Conservation (phyloP, 2,329 filamentous ascomycete species). For the Trichophyton schoenleinii region DNA sequence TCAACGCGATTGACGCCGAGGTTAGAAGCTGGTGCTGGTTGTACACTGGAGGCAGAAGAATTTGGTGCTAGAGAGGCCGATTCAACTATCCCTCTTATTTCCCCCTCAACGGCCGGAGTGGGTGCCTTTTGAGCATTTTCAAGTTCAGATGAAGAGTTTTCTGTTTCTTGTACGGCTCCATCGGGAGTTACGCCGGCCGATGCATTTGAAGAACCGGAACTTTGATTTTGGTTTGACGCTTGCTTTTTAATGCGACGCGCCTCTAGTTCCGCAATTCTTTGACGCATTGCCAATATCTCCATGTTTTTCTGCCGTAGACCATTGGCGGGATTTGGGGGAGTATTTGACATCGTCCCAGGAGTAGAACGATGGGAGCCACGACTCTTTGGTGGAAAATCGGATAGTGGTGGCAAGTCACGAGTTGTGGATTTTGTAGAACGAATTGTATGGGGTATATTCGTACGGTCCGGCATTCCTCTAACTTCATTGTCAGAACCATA, state of each 20-base stretch:
- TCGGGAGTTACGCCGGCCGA: not conserved
- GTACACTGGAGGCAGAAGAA: no score
- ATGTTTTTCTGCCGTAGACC: constrained; percentile 37
- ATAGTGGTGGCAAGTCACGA: constrained; percentile 25
- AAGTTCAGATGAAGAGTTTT: not conserved
- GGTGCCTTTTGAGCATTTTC: not conserved
- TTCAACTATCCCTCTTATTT: not conserved
- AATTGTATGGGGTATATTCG: constrained; percentile 21
- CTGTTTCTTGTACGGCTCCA: not conserved
- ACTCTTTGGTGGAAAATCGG: constrained; percentile 36
- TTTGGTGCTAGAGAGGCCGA: not conserved
- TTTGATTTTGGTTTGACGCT: constrained; percentile 26
- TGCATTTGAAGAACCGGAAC: constrained; percentile 20
- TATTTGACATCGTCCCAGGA: constrained; percentile 22
- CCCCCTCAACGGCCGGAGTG: not conserved
- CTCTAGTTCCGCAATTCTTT: constrained; percentile 40
- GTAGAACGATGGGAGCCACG: constrained; percentile 30
- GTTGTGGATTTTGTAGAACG: constrained; percentile 6
- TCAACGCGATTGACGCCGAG: constrained; percentile 20
- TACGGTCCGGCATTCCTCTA: not conserved
- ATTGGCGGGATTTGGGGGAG: constrained; percentile 31
- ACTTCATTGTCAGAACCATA: constrained; percentile 11
- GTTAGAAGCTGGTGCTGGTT: constrained; percentile 10
- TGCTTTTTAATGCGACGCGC: constrained; percentile 32
- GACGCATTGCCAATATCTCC: constrained; percentile 37